Percentiles rank a stretch among this genome's conserved stretches.
Conservation (phyloP, 1,284 basidiomycete genomes). For the Cryptococcus amylolentus region DNA sequence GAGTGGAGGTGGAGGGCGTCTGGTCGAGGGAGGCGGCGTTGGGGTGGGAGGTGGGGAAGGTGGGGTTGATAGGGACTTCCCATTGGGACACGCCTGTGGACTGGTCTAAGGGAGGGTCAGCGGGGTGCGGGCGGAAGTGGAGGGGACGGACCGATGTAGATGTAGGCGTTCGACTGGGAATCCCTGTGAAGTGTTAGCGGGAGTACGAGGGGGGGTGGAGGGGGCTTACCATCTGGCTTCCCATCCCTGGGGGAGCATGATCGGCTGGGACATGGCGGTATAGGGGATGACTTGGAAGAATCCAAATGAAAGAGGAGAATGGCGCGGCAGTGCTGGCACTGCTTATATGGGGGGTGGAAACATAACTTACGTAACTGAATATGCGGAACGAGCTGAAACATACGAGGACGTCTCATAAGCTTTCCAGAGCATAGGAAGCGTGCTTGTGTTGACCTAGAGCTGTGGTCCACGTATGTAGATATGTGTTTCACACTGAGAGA, state of each 20-base stretch:
- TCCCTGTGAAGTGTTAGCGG: conserved; percentile 59
- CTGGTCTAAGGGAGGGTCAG: conserved; percentile 30
- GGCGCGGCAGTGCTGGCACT: no score
- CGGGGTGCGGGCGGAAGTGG: neutral
- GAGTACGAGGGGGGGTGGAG: neutral
- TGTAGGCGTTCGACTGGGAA: conserved; percentile 69
- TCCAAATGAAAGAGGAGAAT: no score
- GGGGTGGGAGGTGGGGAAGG: conserved; percentile 23
- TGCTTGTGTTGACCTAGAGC: no score
- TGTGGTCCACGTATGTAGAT: no score
- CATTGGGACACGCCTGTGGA: conserved; percentile 60
- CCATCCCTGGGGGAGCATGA: conserved; percentile 64
- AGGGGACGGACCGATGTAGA: conserved; percentile 66
- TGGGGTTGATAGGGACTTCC: conserved; percentile 56
- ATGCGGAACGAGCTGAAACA: no score
- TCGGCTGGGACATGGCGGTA: conserved; percentile 11
- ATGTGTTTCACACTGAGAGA: no score
- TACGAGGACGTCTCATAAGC: no score
- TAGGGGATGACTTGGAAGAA: neutral
- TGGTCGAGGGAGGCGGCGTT: conserved; percentile 14
- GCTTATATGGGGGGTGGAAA: no score
- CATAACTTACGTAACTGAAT: no score
- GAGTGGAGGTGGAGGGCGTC: conserved; percentile 18
- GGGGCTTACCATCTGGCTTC: conserved; percentile 72
- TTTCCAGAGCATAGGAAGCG: no score